Evolutionary conservation across 1,284 basidiomycete genomes (phyloP).

Genomic region (Tilletia indica): DNA sequence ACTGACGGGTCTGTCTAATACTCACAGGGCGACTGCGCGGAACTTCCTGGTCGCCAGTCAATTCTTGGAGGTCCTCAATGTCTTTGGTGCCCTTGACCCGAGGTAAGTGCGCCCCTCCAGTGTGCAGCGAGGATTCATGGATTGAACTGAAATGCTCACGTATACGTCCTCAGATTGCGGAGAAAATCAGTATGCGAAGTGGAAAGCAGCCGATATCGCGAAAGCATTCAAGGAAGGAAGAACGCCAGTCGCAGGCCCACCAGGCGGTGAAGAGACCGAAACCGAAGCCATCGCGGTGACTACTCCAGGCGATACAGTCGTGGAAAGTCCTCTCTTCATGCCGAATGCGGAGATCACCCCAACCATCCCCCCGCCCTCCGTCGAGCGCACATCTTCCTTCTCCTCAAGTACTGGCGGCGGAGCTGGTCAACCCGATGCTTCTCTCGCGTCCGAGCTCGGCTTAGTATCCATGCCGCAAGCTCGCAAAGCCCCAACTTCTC

Average conservation of each 20-base stretch:
- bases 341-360: background rate
- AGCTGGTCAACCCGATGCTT: no score
- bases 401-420: background rate
- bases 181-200: conserved; percentile 84
- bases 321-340: background rate
- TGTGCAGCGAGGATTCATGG: background rate
- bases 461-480: background rate
- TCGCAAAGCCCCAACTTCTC: conserved; percentile 16
- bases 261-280: conserved; percentile 28
- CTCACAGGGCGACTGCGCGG: conserved; percentile 71
- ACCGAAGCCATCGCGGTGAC: background rate
- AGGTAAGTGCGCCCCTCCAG: conserved; percentile 39
- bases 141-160: conserved; percentile 20
- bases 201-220: conserved; percentile 85
- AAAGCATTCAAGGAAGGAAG: conserved; percentile 77
- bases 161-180: conserved; percentile 62
- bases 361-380: background rate
- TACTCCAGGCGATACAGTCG: conserved; percentile 30
- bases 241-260: conserved; percentile 37
- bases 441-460: background rate
- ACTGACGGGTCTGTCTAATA: no score
- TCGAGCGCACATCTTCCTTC: background rate
- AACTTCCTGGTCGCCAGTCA: conserved; percentile 83
- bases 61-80: conserved; percentile 77
- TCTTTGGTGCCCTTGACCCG: conserved; percentile 64